Percentiles rank a stretch among this genome's conserved stretches.
Conservation (phyloP, 129 eudicot species). For the Sambucus nigra region DNA sequence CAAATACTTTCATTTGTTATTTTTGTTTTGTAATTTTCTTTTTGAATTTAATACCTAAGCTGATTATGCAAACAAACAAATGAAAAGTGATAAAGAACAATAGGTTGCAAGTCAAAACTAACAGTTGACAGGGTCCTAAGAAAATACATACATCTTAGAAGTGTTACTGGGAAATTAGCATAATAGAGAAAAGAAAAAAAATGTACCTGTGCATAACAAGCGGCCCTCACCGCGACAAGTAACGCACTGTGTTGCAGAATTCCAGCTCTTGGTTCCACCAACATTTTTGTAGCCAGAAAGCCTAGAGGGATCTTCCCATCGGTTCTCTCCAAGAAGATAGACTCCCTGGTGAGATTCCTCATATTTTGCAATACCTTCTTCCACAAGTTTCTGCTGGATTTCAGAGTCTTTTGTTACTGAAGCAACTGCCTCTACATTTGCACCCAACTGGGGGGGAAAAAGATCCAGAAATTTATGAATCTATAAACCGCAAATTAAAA, state of each 20-base stretch:
- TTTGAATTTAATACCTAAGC: no score
- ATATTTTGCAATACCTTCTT: conserved; percentile 27
- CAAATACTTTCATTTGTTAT: no score
- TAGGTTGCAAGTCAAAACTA: not conserved
- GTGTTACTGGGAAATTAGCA: not conserved
- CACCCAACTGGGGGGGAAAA: conserved; percentile 22
- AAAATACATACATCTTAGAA: not conserved
- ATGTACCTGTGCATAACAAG: conserved; percentile 63
- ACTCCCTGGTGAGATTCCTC: conserved; percentile 36
- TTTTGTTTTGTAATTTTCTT: no score
- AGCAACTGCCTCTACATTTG: conserved; percentile 53
- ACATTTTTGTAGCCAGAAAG: conserved; percentile 26
- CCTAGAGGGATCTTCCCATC: conserved; percentile 93
- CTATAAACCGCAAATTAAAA: not conserved
- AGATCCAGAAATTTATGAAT: not conserved
- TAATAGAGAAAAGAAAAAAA: conserved; percentile 1
- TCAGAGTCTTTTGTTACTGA: conserved; percentile 22
- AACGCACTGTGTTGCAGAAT: conserved; percentile 38
- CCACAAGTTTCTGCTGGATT: conserved; percentile 28
- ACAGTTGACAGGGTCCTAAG: not conserved
- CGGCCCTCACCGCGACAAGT: conserved; percentile 89
- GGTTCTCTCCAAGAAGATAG: conserved; percentile 93
- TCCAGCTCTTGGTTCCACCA: conserved; percentile 14
- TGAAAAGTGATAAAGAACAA: not conserved
- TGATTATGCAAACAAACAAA: no score